Base-by-base conservation (phyloP, 495 filamentous ascomycete species). In the Aspergillus campestris region DNA sequence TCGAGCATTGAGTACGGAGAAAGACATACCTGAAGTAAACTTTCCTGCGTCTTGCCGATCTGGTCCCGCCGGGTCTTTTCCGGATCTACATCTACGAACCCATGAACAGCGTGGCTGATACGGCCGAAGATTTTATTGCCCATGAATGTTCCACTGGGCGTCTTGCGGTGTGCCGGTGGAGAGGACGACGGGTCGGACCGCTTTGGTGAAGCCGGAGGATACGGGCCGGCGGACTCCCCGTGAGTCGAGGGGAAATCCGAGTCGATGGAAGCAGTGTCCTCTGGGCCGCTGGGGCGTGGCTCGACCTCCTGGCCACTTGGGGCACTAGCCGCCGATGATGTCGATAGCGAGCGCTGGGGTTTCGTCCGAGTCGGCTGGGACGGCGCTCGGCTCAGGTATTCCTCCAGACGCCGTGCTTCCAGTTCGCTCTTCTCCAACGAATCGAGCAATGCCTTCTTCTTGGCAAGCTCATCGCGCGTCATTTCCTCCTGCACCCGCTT, bases 401-500 rank as follows among this genome's bases (percentile, higher is more conserved):
- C 82, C 40, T 97, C 90, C 33, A 98, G 91, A 31, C 94, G 80
- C 50, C 83, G 84, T 0, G 94, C 89, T 66, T 98, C 92, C 11
- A 80, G 69, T 65, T 98, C 92, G 54, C 89, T 95, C 44, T 79
- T 74, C 59, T 97, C 92, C 7, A 98, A 69, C 13, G 84, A 82
- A 31, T 92, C 86, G 4, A 98, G 71, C 11, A 89, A 71, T 1
- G 73, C 64, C 50, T 75, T 80, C 65, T 97, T 96, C 66, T 89
- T 89, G 6, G 77, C 69, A 7, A 98, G 69, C 54, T 96, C 87
- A 40, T 96, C 94, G 29, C 81, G 80, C 1, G 89, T 95, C 90
- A 96, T 94, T 48, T 98, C 92, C 61, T 97, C 86, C 52, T 98
- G 92, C 14, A 96, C 84, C 12, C 92, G 78, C 66, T 98, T 98